Evolutionary conservation across 2,329 filamentous ascomycete species (phyloP), one percentile per base, ranked within the genome.

Genomic region (Didymosphaeria variabile): DNA sequence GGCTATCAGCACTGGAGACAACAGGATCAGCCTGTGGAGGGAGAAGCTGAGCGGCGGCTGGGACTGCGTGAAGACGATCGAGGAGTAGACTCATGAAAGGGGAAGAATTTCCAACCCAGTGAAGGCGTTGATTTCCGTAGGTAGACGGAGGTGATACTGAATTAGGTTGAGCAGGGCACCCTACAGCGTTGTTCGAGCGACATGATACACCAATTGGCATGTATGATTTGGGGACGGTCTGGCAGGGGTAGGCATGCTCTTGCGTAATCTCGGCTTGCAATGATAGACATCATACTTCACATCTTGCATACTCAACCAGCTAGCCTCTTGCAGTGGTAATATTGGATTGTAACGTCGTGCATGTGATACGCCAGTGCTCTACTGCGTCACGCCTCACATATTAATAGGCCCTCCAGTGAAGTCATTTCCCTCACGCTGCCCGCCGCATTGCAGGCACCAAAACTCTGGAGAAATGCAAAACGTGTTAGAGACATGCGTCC

Each of bases 1-100:
- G 71, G 95, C 95, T 10, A 93, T 97, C 64, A 95, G 91, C 76
- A 93, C 93, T 42, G 92, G 91, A 29, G 94, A 99, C 81, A 99
- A 99, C 85, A 94, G 96, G 82, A 94, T 99, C 58, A 96, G 91
- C 57, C 81, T 99, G 79, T 99, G 94, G 94, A 99, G 98, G 86
- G 95, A 99, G 86, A 97, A 97, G 78, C 83, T 99, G 71, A 91
- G 91, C 77, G 95, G 95, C 58, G 92, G 97, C 76, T 99, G 95
- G 95, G 94, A 98, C 81, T 92, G 91, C 73, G 92, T 98, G 68
- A 97, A 97, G 87, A 93, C 92, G 61, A 94, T 99, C 77, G 94
- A 97, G 79, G 93, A 97, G 82, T 97, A 76, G 58, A 49, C 38
- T 7, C 13, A 2, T 15, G 5, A 1, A n/a, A 40, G n/a, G 17